Evolutionary conservation across 73 alveolate genomes (phyloP).

Genomic region (Effrenium voratum): DNA sequence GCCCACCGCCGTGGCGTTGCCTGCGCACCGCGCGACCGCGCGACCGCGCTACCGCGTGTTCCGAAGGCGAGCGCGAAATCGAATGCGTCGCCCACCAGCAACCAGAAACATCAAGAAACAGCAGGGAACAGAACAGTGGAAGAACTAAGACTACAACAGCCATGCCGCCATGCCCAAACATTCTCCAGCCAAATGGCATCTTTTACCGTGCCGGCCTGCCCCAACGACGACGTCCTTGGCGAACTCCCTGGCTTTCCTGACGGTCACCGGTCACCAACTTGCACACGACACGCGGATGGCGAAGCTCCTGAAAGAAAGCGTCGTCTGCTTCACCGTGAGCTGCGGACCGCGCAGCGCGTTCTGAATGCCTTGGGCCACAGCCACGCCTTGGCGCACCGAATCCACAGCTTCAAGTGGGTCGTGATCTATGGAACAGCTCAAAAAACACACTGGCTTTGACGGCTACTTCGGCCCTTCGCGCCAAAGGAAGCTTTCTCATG

Average conservation of each 20-base stretch:
- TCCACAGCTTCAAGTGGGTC: no score
- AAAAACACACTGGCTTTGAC: no score
- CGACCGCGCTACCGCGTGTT: neutral
- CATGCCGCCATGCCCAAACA: neutral
- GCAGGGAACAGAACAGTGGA: neutral
- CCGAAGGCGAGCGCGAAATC: no score
- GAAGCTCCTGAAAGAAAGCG: slow-evolving; percentile 49
- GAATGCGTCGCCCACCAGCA: neutral
- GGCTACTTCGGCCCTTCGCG: no score
- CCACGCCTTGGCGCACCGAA: neutral
- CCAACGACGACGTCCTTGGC: slow-evolving; percentile 52
- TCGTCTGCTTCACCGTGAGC: slow-evolving; percentile 68
- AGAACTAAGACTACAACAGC: neutral
- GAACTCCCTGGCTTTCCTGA: slow-evolving; percentile 51
- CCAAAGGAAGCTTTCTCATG: neutral
- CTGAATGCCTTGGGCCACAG: slow-evolving; percentile 79
- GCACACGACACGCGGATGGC: neutral
- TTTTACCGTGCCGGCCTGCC: neutral
- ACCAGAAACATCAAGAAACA: neutral
- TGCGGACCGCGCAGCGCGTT: slow-evolving; percentile 62
- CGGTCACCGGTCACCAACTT: neutral
- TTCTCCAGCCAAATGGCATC: neutral
- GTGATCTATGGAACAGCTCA: no score
- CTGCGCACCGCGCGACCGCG: neutral
- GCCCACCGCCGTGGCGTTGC: slow-evolving; percentile 48